Conservation (phyloP, 2,329 filamentous ascomycete species). For the Parastagonospora nodorum region DNA sequence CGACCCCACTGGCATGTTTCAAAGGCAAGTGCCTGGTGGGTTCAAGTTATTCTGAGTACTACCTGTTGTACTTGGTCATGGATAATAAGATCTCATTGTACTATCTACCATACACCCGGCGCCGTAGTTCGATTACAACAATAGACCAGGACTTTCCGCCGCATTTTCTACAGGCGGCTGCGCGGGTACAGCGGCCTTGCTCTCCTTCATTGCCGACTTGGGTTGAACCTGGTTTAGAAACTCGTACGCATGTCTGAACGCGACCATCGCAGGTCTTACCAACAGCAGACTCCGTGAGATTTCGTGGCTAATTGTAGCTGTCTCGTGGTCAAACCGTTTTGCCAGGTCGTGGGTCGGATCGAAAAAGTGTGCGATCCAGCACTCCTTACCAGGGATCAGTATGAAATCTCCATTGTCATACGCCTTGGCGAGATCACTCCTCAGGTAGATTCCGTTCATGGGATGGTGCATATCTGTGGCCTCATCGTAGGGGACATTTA, state of each 20-base stretch:
- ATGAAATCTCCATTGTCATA: not conserved
- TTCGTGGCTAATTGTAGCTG: not conserved
- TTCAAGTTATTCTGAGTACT: slow-evolving; percentile 30
- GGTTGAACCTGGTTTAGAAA: not conserved
- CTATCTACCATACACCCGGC: too few relatives aligned
- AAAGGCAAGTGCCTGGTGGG: slow-evolving; percentile 36
- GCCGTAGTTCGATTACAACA: too few relatives aligned
- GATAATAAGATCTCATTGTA: not conserved
- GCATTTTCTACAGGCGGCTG: too few relatives aligned
- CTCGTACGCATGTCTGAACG: not conserved
- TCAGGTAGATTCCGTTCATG: not conserved
- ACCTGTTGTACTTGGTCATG: not conserved
- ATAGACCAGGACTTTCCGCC: too few relatives aligned
- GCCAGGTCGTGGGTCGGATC: not conserved
- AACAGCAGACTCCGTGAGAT: not conserved
- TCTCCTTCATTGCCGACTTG: too few relatives aligned
- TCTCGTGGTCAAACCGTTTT: not conserved
- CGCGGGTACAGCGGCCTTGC: too few relatives aligned
- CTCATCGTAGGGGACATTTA: too few relatives aligned
- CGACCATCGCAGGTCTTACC: not conserved
- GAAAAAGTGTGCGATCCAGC: not conserved
- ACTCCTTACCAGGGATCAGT: not conserved
- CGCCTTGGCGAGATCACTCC: not conserved
- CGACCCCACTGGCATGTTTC: slow-evolving; percentile 40
- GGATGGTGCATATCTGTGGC: not conserved